Base-by-base conservation (phyloP, 176 grass and related monocot species). In the Elymus sibiricus region DNA sequence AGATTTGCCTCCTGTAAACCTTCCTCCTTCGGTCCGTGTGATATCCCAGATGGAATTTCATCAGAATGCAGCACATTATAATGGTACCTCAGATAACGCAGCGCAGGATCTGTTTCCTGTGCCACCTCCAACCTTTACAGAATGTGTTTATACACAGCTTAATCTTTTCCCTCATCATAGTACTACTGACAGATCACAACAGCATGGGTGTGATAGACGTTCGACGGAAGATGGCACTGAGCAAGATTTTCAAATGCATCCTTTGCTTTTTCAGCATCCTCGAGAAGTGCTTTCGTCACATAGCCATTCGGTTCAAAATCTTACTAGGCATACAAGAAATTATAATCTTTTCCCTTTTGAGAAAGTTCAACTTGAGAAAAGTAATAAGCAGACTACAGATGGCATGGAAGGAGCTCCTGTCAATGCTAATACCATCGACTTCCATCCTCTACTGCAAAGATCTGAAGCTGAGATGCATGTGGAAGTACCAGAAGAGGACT, bases 201-300 rank as follows among this genome's bases (percentile, higher is more conserved):
- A 86, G 70, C 87, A 80, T 92, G 85, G 81, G 56, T 37, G 21
- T 59, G 80, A 63, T 76, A 76, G 58, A 70, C 74, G 72, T 79
- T 72, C 22, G 14, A 40, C 73, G 17, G 86, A 95, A 87, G 82
- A 89, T 79, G 37, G 55, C 70, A 39, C 81, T 38, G 88, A 94
- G 81, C 74, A 94, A 66, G 93, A 98, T 84, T 91, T 99, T 56
- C 94, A 92, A 37, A 94, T 99, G 90, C 94, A 99, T 89, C 97
- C 90, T 85, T 90, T 99, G 81, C 86, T 96, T 64, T 99, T 99
- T 86, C 92, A 99, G 85, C 69, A 86, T 65, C 85, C 90, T 88
- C 83, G 51, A 86, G 90, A 94, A 80, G 46, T 77, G 58, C 78
- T 87, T 79, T 87, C 91, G 38, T 88, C 88, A 60, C 92, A 86